Evolutionary conservation across 192 early-diverging fungal species (phyloP), one percentile per base, ranked within the genome.

Genomic region (Coemansia sp.): DNA sequence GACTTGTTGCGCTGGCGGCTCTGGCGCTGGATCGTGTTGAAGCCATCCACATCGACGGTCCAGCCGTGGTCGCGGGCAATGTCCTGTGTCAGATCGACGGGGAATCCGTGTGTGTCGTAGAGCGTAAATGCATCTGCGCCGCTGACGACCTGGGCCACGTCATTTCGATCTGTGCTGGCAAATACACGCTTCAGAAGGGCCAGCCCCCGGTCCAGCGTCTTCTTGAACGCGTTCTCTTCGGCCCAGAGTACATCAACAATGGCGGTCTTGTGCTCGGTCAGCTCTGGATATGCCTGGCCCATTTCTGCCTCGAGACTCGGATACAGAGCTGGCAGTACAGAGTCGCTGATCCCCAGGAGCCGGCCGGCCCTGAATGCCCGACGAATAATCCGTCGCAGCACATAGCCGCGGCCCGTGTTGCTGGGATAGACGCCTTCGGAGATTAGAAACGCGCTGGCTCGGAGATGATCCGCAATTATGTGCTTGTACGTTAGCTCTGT

Each of bases 71-170:
- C 96, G 56, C 94, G 89, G 3, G 96, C 93, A 89, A 98, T 98
- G 32, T 95, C 57, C 42, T 89, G 83, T 5, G 96, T 98, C 58
- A 98, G 76, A 64, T 98, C 96, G 4, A 94, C 85, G 4, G 96
- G 96, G 77, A 98, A 98, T 23, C 96, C 96, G 60, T 95, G 96
- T 7, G 96, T 98, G 50, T 96, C 96, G 46, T 98, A 98, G 38
- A 98, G 68, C 39, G 85, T 76, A 89, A 91, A 98, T 7, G 88
- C 92, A 61, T 95, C 92, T 14, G 75, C 77, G 18, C 90, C 96
- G 23, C 82, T 78, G 21, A 98, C 62, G 5, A 64, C 42, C 10
- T 52, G 83, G 29, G 21, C 77, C 25, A 14, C 23, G 12, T 75
- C 35, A n/a, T 76, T 75, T 3, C 2, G 20, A 11, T 17, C 28